Percentiles rank a stretch among this genome's conserved stretches.
These are phyloP conservation scores for Pestalotiopsis sp. DNA, from an alignment of 2,329 filamentous ascomycete genomes.

Conservation along the genomic window DNA sequence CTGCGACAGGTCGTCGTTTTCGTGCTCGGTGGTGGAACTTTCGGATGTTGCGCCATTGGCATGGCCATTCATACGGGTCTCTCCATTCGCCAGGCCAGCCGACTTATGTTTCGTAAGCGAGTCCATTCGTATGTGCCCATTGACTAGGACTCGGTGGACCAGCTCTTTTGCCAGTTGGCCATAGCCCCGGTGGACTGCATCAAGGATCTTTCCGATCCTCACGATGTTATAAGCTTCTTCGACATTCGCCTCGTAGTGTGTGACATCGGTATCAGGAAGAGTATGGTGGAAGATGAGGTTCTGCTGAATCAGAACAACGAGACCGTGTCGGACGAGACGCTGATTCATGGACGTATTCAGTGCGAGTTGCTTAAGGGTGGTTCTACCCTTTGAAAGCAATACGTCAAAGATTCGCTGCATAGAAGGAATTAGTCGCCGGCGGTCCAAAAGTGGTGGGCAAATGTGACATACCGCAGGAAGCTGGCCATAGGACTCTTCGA, in stretches of 20 bases:
- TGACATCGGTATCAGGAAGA: slow-evolving; percentile 61
- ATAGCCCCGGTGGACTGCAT: slow-evolving; percentile 73
- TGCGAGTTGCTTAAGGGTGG: slow-evolving; percentile 69
- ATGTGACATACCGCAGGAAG: slow-evolving; percentile 76
- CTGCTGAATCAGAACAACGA: slow-evolving; percentile 86
- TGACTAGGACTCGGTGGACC: slow-evolving; percentile 72
- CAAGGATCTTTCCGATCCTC: slow-evolving; percentile 79
- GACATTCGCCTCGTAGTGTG: slow-evolving; percentile 84
- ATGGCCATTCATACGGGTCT: slow-evolving; percentile 35
- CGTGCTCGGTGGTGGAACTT: slow-evolving; percentile 12
- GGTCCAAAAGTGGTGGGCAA: neutral
- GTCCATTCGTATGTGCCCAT: slow-evolving; percentile 76
- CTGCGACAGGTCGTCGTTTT: slow-evolving; percentile 29
- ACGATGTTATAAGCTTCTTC: slow-evolving; percentile 80
- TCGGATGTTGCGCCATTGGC: slow-evolving; percentile 42
- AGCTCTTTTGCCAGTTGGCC: slow-evolving; percentile 76
- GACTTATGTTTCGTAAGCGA: slow-evolving; percentile 61
- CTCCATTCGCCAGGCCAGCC: slow-evolving; percentile 31
- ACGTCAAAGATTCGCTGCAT: slow-evolving; percentile 80
- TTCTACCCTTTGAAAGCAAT: slow-evolving; percentile 78
- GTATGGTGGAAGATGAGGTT: slow-evolving; percentile 79
- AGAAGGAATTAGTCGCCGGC: slow-evolving; percentile 2
- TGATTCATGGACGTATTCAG: slow-evolving; percentile 73
- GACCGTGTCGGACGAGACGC: slow-evolving; percentile 78
- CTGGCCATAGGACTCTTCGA: slow-evolving; percentile 89